phyloP scores from a whole-genome alignment of 371 early-diverging fungal species.

The Syncephalis plumigaleata region DNA sequence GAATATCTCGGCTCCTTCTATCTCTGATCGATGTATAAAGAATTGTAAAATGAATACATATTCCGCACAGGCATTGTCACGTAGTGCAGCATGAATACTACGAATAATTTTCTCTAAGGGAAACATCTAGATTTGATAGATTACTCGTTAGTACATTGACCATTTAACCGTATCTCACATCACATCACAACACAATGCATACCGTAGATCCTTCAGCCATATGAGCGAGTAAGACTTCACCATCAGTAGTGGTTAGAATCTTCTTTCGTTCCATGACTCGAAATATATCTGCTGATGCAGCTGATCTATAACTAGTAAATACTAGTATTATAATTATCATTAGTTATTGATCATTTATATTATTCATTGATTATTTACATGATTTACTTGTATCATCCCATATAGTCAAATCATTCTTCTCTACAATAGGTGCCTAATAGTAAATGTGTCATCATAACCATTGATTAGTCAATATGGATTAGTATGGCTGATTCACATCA shows the following conservation, averaged over 20 bases:
- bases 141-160: not conserved
- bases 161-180: slow-evolving; percentile 51
- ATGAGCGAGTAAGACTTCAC: slow-evolving; percentile 56
- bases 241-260: slow-evolving; percentile 47
- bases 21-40: slow-evolving; percentile 32
- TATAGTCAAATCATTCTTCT: slow-evolving; percentile 67
- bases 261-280: not conserved
- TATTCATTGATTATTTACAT: too few species aligned
- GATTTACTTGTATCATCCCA: slow-evolving; percentile 40
- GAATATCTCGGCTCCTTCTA: slow-evolving; percentile 25
- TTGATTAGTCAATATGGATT: not conserved
- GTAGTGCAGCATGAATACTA: slow-evolving; percentile 65
- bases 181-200: slow-evolving; percentile 62
- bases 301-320: too few species aligned
- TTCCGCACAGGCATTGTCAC: slow-evolving; percentile 86
- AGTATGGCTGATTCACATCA: not conserved
- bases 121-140: slow-evolving; percentile 23
- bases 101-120: slow-evolving; percentile 65
- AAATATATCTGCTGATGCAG: slow-evolving; percentile 19
- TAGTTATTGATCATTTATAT: too few species aligned
- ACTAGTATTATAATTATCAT: too few species aligned
- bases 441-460: too few species aligned
- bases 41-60: slow-evolving; percentile 78
- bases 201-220: slow-evolving; percentile 44
- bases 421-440: slow-evolving; percentile 42